Evolutionary conservation across 2,329 filamentous ascomycete species (phyloP).

Genomic region (Arthrobotrys musiformis): DNA sequence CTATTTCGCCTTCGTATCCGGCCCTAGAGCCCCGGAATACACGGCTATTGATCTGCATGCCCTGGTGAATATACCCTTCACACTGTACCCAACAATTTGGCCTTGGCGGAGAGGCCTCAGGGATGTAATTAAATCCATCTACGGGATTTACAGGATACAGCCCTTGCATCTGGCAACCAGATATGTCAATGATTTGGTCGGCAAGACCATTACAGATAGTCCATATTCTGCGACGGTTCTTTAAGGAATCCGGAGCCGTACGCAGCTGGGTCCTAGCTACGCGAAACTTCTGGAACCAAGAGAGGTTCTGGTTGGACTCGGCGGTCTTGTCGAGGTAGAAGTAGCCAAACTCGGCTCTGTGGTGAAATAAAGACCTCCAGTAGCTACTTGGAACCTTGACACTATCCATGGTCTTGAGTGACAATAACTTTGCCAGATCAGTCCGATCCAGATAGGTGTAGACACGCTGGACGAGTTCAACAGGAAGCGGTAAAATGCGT

Average conservation of each 20-base stretch:
- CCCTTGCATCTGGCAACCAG: not conserved
- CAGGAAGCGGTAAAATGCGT: not conserved
- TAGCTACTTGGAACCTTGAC: not conserved
- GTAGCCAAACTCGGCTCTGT: not conserved
- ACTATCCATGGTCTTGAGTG: not conserved
- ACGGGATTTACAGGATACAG: not conserved
- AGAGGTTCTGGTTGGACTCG: not conserved
- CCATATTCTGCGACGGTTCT: not conserved
- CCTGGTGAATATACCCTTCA: not conserved
- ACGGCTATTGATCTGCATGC: not conserved
- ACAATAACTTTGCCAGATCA: not conserved
- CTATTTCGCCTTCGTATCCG: not conserved
- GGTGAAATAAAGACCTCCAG: not conserved
- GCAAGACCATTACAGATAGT: not conserved
- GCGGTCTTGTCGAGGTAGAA: not conserved
- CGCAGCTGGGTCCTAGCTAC: not conserved
- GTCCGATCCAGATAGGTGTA: not conserved
- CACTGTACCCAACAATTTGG: not conserved
- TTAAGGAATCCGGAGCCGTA: not conserved
- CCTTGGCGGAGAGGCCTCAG: not conserved
- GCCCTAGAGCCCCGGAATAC: not conserved
- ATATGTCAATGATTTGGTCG: not conserved
- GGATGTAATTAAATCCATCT: not conserved
- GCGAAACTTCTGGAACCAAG: not conserved
- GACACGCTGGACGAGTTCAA: not conserved